phyloP scores from a whole-genome alignment of 2,329 filamentous ascomycete genomes.

The Trichoderma sp. region DNA sequence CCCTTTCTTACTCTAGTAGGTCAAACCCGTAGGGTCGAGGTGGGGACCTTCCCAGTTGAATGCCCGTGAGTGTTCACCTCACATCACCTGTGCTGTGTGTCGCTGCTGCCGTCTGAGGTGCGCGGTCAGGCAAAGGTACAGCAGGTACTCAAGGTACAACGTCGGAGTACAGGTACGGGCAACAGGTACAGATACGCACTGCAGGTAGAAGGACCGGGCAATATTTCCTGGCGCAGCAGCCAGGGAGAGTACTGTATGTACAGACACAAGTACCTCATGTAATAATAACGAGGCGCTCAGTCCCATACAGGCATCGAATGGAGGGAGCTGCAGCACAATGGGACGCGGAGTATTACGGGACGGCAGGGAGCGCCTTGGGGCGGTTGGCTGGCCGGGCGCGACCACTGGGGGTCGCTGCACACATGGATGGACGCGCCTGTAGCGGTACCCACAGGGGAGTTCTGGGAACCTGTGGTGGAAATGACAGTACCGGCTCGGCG shows the following conservation, averaged over 20 bases:
- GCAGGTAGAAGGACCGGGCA: too few relatives aligned
- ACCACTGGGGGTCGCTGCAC: constrained; percentile 5
- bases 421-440: constrained; percentile 19
- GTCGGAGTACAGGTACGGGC: not conserved
- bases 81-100: too few relatives aligned
- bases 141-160: not conserved
- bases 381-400: constrained; percentile 2
- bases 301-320: too few relatives aligned
- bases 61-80: too few relatives aligned
- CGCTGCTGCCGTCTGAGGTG: too few relatives aligned
- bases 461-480: not conserved
- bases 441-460: constrained; percentile 4
- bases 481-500: not conserved
- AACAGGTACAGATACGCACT: not conserved
- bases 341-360: constrained; percentile 20
- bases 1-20: constrained; percentile 1
- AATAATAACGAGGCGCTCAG: not conserved
- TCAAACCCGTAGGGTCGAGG: constrained; percentile 24
- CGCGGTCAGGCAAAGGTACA: not conserved
- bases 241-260: constrained; percentile 7
- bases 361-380: constrained; percentile 7
- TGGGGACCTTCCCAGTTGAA: constrained; percentile 17
- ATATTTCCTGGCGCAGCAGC: not conserved
- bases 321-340: too few relatives aligned
- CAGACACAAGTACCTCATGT: too few relatives aligned